phyloP scores from a whole-genome alignment of 805 yeast species.

The Jamesozyma spencerorum region DNA sequence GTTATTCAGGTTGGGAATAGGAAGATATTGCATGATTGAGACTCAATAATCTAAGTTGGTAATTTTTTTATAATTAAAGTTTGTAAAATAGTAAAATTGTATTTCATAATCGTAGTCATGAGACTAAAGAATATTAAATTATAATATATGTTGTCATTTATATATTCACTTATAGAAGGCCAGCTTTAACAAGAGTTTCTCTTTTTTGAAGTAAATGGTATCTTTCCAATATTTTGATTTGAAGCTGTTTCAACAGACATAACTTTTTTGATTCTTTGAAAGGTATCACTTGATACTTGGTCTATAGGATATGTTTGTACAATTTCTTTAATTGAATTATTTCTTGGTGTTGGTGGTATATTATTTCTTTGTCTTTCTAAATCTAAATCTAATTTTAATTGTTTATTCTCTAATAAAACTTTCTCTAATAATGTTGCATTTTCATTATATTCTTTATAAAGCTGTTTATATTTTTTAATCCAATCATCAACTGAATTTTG shows the following conservation, averaged over 20 bases:
- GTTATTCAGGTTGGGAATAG: too few species aligned
- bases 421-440: constrained; percentile 31
- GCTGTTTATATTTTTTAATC: constrained; percentile 40
- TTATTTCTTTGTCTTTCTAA: too few species aligned
- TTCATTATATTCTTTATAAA: constrained; percentile 16
- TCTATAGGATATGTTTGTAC: not conserved
- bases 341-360: not conserved
- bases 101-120: too few species aligned
- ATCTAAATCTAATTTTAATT: not conserved
- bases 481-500: constrained; percentile 49
- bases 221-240: not conserved
- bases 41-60: too few species aligned
- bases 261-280: constrained; percentile 76
- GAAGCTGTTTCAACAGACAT: constrained; percentile 25
- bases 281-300: constrained; percentile 51
- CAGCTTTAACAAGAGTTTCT: not conserved
- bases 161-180: not conserved
- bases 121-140: too few species aligned
- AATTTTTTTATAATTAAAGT: too few species aligned
- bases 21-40: too few species aligned
- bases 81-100: too few species aligned
- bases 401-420: not conserved
- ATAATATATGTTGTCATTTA: too few species aligned
- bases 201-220: not conserved
- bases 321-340: too few species aligned